phyloP scores from a whole-genome alignment of 1,284 basidiomycete genomes.

The Sanguinoderma infundibulare region DNA sequence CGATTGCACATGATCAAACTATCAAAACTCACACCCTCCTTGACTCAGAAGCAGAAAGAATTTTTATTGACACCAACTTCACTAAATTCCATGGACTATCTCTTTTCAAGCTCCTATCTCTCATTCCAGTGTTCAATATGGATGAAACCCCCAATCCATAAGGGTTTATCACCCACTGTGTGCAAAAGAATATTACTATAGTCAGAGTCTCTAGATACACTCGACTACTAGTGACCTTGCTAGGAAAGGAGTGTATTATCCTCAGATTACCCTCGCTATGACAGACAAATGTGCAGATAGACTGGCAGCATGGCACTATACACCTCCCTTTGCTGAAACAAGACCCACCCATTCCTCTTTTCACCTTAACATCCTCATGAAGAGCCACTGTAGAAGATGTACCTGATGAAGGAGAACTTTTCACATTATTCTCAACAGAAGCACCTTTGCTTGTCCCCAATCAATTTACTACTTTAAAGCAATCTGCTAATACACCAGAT shows the following conservation, averaged over 20 bases:
- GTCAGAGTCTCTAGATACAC: not conserved
- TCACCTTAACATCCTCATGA: no score
- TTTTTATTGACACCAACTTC: not conserved
- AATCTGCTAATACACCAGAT: no score
- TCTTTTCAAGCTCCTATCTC: no score
- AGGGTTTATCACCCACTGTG: slow-evolving; percentile 20
- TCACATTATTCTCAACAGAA: not conserved
- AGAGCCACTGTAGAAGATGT: not conserved
- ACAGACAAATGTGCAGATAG: not conserved
- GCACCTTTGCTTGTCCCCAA: no score
- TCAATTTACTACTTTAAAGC: no score
- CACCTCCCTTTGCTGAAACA: not conserved
- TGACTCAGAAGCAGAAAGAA: no score
- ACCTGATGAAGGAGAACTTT: no score
- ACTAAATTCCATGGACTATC: slow-evolving; percentile 10
- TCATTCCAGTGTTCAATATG: no score
- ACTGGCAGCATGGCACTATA: slow-evolving; percentile 1
- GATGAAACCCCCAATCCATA: no score
- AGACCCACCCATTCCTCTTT: no score
- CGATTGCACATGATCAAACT: slow-evolving; percentile 26
- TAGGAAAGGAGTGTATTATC: slow-evolving; percentile 6
- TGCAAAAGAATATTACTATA: slow-evolving; percentile 5
- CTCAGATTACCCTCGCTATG: not conserved
- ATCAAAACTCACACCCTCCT: no score
- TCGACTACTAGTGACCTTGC: not conserved